Percentiles rank a stretch among this genome's conserved stretches.
phyloP scores from a whole-genome alignment of 371 early-diverging fungal species.

The Fennellomyces sp. region DNA sequence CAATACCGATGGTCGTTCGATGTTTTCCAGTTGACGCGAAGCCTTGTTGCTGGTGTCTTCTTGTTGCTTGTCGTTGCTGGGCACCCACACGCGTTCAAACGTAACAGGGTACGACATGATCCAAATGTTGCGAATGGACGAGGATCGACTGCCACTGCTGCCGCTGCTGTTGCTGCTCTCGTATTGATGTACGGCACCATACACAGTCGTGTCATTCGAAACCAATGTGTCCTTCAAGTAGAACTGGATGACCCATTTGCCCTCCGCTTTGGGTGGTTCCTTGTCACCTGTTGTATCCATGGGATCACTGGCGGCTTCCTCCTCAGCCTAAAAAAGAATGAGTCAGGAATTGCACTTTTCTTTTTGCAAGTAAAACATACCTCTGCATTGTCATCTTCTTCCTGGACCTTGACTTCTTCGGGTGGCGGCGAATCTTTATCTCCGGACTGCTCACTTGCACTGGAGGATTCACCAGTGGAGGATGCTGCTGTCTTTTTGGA shows the following conservation, averaged over 20 bases:
- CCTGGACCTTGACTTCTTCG: conserved; percentile 16
- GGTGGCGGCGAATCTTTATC: neutral
- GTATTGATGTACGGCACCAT: conserved; percentile 63
- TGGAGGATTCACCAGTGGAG: neutral
- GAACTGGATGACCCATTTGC: conserved; percentile 60
- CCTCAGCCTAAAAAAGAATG: neutral
- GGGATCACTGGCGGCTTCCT: conserved; percentile 8
- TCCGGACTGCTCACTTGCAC: neutral
- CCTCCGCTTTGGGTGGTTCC: conserved; percentile 8
- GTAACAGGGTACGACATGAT: conserved; percentile 56
- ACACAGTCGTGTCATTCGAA: conserved; percentile 60
- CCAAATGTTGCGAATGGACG: conserved; percentile 47
- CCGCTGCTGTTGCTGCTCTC: conserved; percentile 27
- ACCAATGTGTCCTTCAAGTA: conserved; percentile 51
- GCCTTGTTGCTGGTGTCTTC: conserved; percentile 15
- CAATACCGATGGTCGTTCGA: conserved; percentile 21
- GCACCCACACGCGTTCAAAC: conserved; percentile 40
- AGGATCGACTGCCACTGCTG: neutral
- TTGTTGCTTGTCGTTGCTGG: conserved; percentile 17
- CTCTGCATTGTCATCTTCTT: conserved; percentile 29
- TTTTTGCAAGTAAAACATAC: neutral
- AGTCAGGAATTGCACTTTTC: neutral
- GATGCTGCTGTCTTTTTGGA: neutral
- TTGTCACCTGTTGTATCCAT: conserved; percentile 10
- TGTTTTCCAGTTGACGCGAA: conserved; percentile 18